Evolutionary conservation across 495 filamentous ascomycete species (phyloP).

Genomic region (Aspergillus homomorphus): DNA sequence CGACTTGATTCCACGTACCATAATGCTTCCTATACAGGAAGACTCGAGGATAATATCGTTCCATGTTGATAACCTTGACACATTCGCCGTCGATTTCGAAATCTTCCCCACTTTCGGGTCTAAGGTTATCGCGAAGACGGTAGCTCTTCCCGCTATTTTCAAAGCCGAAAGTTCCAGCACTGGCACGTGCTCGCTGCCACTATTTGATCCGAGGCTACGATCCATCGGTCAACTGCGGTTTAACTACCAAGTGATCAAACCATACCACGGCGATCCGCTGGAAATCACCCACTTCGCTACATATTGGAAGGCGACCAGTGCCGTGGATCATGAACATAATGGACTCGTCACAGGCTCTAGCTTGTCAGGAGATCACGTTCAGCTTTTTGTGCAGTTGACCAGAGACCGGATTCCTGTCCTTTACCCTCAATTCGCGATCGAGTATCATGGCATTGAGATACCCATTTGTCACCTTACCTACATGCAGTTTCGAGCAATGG

Average conservation of each 20-base stretch:
- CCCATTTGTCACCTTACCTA: conserved; percentile 74
- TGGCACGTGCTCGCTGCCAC: conserved; percentile 76
- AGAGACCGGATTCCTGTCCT: conserved; percentile 82
- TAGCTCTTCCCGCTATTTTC: conserved; percentile 85
- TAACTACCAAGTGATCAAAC: conserved; percentile 92
- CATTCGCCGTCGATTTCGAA: conserved; percentile 94
- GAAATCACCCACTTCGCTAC: conserved; percentile 98
- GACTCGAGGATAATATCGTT: conserved; percentile 90
- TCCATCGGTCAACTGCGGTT: conserved; percentile 95
- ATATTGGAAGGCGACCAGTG: conserved; percentile 98
- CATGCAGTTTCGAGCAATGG: conserved; percentile 68
- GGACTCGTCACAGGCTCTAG: conserved; percentile 93
- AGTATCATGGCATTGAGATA: conserved; percentile 73
- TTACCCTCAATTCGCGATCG: conserved; percentile 77
- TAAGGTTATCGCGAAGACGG: conserved; percentile 92
- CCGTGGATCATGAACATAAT: conserved; percentile 75
- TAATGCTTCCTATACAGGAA: conserved; percentile 93
- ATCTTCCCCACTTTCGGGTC: conserved; percentile 97
- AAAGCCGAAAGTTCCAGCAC: conserved; percentile 67
- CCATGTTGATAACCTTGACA: conserved; percentile 88
- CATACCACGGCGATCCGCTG: conserved; percentile 87
- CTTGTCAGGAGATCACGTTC: conserved; percentile 86
- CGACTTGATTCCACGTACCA: conserved; percentile 91
- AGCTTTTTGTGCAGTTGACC: conserved; percentile 87
- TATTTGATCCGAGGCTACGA: conserved; percentile 88